Evolutionary conservation across 441 rosid species (phyloP).

Genomic region (Pelargonium exstipulatum): DNA sequence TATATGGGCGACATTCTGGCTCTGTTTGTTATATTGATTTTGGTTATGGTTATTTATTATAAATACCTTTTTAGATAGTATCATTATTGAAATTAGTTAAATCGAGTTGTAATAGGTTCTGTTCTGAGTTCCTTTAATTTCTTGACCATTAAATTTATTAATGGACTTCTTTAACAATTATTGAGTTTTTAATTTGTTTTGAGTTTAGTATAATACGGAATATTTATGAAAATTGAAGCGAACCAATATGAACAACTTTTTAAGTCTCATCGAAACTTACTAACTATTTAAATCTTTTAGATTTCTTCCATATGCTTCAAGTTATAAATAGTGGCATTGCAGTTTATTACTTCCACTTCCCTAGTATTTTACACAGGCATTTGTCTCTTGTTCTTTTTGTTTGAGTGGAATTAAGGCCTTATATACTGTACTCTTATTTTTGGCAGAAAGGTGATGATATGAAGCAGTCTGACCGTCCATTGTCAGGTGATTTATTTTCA

Average conservation of each 20-base stretch:
- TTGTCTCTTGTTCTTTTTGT: not conserved
- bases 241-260: not conserved
- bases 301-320: not conserved
- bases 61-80: not conserved
- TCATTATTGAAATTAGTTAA: not conserved
- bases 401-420: not conserved
- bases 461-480: slow-evolving; percentile 31
- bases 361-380: not conserved
- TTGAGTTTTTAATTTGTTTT: not conserved
- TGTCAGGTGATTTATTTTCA: slow-evolving; percentile 30
- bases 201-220: not conserved
- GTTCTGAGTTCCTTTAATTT: not conserved
- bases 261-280: not conserved
- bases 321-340: not conserved
- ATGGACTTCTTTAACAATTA: not conserved
- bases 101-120: not conserved
- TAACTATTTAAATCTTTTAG: too few relatives aligned
- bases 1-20: not conserved
- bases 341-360: not conserved
- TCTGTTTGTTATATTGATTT: not conserved
- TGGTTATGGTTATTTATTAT: not conserved
- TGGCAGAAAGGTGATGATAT: slow-evolving; percentile 30
- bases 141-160: not conserved
- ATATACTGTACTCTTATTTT: slow-evolving; percentile 8
- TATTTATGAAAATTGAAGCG: not conserved